Conservation (phyloP, 805 yeast species). For the Yamadazyma akitaensis region DNA sequence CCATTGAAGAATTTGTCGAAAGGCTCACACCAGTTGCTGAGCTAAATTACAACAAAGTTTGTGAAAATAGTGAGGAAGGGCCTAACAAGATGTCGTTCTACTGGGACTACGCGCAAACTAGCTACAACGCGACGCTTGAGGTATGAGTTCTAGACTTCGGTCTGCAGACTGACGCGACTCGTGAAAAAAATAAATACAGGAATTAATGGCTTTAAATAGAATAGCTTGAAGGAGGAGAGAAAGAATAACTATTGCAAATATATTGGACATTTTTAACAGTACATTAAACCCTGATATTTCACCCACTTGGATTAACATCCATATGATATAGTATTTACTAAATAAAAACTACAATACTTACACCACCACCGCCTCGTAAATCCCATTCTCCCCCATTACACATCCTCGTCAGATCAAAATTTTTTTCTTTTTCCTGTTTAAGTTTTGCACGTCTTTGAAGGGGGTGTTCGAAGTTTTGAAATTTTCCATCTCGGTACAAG, state of each 20-base stretch:
- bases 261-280: too few species aligned
- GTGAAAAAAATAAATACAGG: background rate
- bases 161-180: background rate
- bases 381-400: background rate
- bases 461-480: slow-evolving; percentile 2
- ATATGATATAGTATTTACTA: too few species aligned
- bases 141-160: background rate
- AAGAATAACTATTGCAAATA: too few species aligned
- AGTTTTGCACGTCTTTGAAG: slow-evolving; percentile 2
- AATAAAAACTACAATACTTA: too few species aligned
- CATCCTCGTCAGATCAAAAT: background rate
- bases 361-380: background rate
- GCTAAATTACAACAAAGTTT: slow-evolving; percentile 23
- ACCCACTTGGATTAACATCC: too few species aligned
- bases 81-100: slow-evolving; percentile 33
- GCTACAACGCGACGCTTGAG: slow-evolving; percentile 3
- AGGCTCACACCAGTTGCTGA: slow-evolving; percentile 18
- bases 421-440: slow-evolving; percentile 1
- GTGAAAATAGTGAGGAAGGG: slow-evolving; percentile 17
- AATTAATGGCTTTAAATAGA: background rate
- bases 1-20: slow-evolving; percentile 26
- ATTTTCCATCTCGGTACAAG: background rate
- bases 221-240: too few species aligned
- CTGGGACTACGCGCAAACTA: slow-evolving; percentile 32
- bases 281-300: too few species aligned